Conservation (phyloP, 306 rosid genomes). For the Cicer cuneatum region DNA sequence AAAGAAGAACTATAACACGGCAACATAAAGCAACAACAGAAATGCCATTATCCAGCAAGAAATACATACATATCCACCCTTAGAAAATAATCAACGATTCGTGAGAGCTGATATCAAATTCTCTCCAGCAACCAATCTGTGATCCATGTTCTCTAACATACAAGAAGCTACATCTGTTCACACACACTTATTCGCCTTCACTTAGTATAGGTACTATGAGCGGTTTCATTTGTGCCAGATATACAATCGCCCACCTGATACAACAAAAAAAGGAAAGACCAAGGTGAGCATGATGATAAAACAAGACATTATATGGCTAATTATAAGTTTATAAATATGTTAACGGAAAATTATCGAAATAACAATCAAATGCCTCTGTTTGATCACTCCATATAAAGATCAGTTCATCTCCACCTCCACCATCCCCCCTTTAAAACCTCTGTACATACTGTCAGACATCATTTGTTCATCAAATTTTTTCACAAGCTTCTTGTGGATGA, state of each 20-base stretch:
- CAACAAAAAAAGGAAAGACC: slow-evolving; percentile 21
- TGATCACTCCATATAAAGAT: slow-evolving; percentile 6
- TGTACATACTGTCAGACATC: slow-evolving; percentile 9
- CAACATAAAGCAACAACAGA: slow-evolving; percentile 44
- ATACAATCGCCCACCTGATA: slow-evolving; percentile 97
- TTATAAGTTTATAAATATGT: neutral
- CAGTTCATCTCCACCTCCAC: neutral
- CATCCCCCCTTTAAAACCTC: neutral
- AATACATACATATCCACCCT: slow-evolving; percentile 54
- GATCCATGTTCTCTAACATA: slow-evolving; percentile 47
- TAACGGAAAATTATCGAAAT: neutral
- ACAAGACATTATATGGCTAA: neutral
- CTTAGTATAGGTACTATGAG: slow-evolving; percentile 92
- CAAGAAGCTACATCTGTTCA: slow-evolving; percentile 38
- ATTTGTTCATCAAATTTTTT: slow-evolving; percentile 12
- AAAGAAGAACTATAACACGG: slow-evolving; percentile 43
- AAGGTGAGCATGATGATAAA: slow-evolving; percentile 27
- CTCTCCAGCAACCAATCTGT: slow-evolving; percentile 47
- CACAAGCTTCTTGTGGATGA: neutral
- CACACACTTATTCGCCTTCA: slow-evolving; percentile 66
- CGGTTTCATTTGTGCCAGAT: slow-evolving; percentile 97
- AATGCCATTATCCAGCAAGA: slow-evolving; percentile 51
- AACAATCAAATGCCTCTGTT: neutral
- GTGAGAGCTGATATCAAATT: slow-evolving; percentile 45
- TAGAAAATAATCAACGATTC: slow-evolving; percentile 48